These are phyloP conservation scores for Hypoxylon sp. DNA, from an alignment of 2,329 filamentous ascomycete species.

Conservation along the genomic window DNA sequence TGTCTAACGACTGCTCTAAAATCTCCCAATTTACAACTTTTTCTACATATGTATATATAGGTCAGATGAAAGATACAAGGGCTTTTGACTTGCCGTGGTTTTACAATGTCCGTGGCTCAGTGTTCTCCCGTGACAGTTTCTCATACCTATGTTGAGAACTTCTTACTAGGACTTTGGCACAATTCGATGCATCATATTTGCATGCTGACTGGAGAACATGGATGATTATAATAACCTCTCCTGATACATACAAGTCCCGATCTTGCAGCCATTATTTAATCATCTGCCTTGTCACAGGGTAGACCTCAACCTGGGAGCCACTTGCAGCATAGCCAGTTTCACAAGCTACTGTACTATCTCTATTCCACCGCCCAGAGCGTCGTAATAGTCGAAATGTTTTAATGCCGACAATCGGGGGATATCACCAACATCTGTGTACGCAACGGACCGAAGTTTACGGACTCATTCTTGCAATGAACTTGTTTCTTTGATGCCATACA, in stretches of 20 bases:
- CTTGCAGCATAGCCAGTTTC: not conserved
- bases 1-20: too few species aligned
- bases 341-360: not conserved
- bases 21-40: too few species aligned
- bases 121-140: not conserved
- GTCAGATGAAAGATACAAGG: not conserved
- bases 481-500: constrained; percentile 9
- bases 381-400: constrained; percentile 37
- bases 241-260: too few species aligned
- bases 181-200: too few species aligned
- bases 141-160: not conserved
- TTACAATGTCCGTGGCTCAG: too few species aligned
- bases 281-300: too few species aligned
- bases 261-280: too few species aligned
- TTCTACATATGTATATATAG: not conserved
- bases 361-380: constrained; percentile 17
- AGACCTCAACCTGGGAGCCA: too few species aligned
- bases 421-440: constrained; percentile 27
- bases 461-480: constrained; percentile 36
- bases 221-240: too few species aligned
- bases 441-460: constrained; percentile 24
- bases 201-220: too few species aligned
- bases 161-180: too few species aligned
- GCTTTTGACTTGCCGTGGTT: too few species aligned
- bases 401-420: constrained; percentile 36